Evolutionary conservation across 306 rosid species (phyloP).

Genomic region (Chamaecrista fasciculata): DNA sequence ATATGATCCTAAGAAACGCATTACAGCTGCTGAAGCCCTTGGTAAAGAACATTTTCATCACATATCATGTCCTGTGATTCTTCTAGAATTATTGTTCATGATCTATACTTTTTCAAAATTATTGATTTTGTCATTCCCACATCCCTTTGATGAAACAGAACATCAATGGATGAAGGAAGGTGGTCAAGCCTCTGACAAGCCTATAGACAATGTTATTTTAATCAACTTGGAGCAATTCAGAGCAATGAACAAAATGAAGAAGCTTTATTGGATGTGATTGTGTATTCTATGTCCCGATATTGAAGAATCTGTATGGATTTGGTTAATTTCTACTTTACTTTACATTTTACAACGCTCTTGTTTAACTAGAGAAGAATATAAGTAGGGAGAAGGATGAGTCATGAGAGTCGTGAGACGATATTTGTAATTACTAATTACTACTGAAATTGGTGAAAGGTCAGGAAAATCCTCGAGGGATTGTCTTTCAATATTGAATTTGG

Average conservation of each 20-base stretch:
- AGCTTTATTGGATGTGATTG: too few relatives aligned
- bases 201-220: constrained; percentile 80
- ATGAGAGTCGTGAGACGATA: too few relatives aligned
- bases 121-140: not conserved
- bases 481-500: too few relatives aligned
- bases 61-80: not conserved
- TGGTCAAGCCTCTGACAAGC: constrained; percentile 66
- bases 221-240: constrained; percentile 89
- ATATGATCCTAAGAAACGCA: constrained; percentile 63
- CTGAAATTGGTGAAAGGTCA: too few relatives aligned
- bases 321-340: not conserved
- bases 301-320: not conserved
- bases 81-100: not conserved
- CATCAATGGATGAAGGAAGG: constrained; percentile 90
- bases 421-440: not conserved
- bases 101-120: too few relatives aligned
- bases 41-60: constrained; percentile 41
- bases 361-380: not conserved
- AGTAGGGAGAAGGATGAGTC: not conserved
- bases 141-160: constrained; percentile 42
- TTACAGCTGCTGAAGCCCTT: constrained; percentile 79
- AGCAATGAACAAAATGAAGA: constrained; percentile 96
- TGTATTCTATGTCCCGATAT: too few relatives aligned
- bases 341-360: too few relatives aligned
- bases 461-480: too few relatives aligned